Evolutionary conservation across 169 alveolate genomes (phyloP).

Genomic region (Perkinsus marinus): DNA sequence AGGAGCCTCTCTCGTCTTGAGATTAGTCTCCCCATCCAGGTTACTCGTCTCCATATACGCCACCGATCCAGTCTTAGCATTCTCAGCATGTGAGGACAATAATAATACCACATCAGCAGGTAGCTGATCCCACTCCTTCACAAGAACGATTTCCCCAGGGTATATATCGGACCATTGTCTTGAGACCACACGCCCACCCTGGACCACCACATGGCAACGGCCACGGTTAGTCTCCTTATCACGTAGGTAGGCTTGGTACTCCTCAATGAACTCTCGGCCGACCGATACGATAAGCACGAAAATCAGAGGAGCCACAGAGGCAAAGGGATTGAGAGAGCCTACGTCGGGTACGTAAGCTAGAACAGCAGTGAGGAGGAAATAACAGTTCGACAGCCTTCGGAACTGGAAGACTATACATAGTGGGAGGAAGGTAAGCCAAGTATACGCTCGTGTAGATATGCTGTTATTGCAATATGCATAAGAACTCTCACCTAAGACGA

Average conservation of each 20-base stretch:
- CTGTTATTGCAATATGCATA: neutral
- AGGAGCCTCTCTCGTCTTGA: constrained; percentile 48
- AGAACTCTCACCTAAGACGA: neutral
- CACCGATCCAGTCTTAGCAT: constrained; percentile 57
- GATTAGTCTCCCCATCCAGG: constrained; percentile 77
- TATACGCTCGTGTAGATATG: neutral
- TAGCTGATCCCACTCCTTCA: constrained; percentile 56
- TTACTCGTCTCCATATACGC: constrained; percentile 58
- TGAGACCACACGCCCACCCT: constrained; percentile 40
- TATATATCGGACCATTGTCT: constrained; percentile 54
- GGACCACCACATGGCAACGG: constrained; percentile 40
- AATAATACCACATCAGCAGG: constrained; percentile 78
- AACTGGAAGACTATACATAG: neutral
- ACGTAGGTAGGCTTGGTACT: constrained; percentile 56
- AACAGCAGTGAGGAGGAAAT: neutral
- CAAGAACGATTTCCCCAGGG: constrained; percentile 74
- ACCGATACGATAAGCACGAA: constrained; percentile 69
- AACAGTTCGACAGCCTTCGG: neutral
- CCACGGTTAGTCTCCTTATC: constrained; percentile 67
- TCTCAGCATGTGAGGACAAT: constrained; percentile 41
- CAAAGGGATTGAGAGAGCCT: neutral
- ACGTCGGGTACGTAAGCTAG: neutral
- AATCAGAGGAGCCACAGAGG: constrained; percentile 50
- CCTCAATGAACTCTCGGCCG: constrained; percentile 76
- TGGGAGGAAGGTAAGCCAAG: neutral